Conservation (phyloP, 495 filamentous ascomycete species). For the Xylaria sp. region DNA sequence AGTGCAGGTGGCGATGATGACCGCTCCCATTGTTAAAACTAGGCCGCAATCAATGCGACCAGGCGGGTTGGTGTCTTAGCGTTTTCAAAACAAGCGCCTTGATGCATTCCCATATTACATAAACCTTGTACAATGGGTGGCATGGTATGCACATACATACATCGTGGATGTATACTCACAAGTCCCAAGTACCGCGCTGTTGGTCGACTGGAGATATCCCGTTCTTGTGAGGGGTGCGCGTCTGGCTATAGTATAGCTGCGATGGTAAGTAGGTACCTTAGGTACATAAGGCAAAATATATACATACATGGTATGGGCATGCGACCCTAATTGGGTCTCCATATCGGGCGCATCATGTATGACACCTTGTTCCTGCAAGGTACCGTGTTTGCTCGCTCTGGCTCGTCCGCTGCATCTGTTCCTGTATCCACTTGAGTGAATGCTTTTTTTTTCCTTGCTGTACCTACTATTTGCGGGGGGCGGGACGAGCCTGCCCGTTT, state of each 20-base stretch:
- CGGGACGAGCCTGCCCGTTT: background rate
- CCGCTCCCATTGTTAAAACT: background rate
- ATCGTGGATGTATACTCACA: background rate
- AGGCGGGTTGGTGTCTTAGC: background rate
- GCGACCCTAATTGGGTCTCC: background rate
- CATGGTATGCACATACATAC: background rate
- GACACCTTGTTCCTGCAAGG: slow-evolving; percentile 33
- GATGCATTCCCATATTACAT: background rate
- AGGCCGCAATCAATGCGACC: slow-evolving; percentile 18
- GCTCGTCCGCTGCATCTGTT: slow-evolving; percentile 18
- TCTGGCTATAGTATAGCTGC: background rate
- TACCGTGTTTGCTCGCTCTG: slow-evolving; percentile 32
- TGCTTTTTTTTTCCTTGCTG: background rate
- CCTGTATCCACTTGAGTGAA: slow-evolving; percentile 9
- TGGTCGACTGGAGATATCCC: slow-evolving; percentile 7
- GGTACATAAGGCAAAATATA: too few species aligned
- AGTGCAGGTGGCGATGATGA: background rate
- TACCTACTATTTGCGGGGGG: slow-evolving; percentile 1
- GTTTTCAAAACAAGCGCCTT: slow-evolving; percentile 26
- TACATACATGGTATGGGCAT: too few species aligned
- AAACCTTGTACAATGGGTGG: background rate
- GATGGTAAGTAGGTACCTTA: too few species aligned
- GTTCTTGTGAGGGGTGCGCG: background rate
- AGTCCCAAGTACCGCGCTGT: background rate
- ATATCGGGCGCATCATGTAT: slow-evolving; percentile 14